phyloP scores from a whole-genome alignment of 2,329 filamentous ascomycete species.

The Colletotrichum coccodes region DNA sequence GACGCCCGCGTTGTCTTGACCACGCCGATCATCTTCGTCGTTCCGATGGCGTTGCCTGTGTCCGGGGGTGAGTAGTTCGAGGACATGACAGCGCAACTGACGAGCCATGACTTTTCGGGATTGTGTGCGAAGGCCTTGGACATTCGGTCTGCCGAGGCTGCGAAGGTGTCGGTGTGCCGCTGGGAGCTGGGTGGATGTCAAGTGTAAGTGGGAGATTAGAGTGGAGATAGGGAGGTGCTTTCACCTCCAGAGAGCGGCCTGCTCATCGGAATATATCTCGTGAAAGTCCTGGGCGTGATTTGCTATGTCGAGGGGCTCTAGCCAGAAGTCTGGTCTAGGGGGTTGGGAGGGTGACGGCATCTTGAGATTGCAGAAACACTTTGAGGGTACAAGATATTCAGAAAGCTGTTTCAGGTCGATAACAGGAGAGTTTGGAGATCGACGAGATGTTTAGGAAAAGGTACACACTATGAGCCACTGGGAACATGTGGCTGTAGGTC shows the following conservation, averaged over 20 bases:
- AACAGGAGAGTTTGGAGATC: neutral
- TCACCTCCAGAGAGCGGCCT: conserved; percentile 15
- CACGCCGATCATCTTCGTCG: conserved; percentile 4
- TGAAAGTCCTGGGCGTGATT: conserved; percentile 9
- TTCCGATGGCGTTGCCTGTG: neutral
- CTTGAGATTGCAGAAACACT: neutral
- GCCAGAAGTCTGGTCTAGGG: neutral
- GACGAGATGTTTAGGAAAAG: neutral
- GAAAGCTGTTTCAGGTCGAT: neutral
- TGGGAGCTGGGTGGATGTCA: neutral
- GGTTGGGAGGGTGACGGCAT: neutral
- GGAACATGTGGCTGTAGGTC: neutral
- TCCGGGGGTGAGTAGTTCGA: neutral
- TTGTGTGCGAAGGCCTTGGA: neutral
- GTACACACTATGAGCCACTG: neutral
- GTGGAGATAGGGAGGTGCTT: neutral
- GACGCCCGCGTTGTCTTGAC: neutral
- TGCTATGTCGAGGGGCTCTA: neutral
- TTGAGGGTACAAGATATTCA: too few species aligned
- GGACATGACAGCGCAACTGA: conserved; percentile 8
- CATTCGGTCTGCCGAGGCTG: neutral
- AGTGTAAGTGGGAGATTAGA: neutral
- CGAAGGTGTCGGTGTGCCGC: neutral
- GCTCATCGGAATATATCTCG: conserved; percentile 1
- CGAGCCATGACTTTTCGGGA: neutral